These are phyloP conservation scores for Syzygium aqueum DNA, from an alignment of 345 rosid species.

Conservation along the genomic window DNA sequence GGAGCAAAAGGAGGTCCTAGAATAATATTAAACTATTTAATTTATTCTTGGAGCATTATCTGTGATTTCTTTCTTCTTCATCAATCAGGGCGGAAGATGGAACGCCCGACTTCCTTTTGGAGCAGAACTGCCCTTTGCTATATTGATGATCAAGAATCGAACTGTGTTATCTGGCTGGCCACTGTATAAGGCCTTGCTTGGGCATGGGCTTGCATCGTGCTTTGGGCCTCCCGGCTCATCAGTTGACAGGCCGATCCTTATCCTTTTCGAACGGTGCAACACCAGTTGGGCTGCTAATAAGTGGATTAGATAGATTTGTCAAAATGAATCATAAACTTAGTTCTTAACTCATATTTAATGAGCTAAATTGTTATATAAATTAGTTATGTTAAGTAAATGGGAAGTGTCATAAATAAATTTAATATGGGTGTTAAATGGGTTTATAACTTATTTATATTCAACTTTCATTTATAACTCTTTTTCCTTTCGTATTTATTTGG, in stretches of 20 bases:
- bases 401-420: too few species aligned
- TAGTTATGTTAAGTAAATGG: too few species aligned
- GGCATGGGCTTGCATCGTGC: not conserved
- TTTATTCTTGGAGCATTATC: constrained; percentile 4
- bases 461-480: too few species aligned
- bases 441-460: too few species aligned
- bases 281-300: not conserved
- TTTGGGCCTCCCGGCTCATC: not conserved
- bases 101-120: not conserved
- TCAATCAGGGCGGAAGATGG: not conserved
- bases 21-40: constrained; percentile 4
- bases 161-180: not conserved
- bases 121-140: not conserved
- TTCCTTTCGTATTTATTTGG: too few species aligned
- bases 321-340: too few species aligned
- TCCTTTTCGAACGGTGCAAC: not conserved
- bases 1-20: not conserved
- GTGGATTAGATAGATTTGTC: too few species aligned
- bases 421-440: too few species aligned
- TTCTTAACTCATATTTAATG: too few species aligned
- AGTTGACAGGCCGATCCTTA: not conserved
- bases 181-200: not conserved
- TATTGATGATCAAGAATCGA: not conserved
- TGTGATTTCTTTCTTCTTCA: not conserved
- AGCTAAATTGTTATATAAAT: too few species aligned